A percentile compares a stretch with the other conserved stretches of the same genome.
Conservation (phyloP, 2,329 filamentous ascomycete species). For the Ceratocystis alfenasii region DNA sequence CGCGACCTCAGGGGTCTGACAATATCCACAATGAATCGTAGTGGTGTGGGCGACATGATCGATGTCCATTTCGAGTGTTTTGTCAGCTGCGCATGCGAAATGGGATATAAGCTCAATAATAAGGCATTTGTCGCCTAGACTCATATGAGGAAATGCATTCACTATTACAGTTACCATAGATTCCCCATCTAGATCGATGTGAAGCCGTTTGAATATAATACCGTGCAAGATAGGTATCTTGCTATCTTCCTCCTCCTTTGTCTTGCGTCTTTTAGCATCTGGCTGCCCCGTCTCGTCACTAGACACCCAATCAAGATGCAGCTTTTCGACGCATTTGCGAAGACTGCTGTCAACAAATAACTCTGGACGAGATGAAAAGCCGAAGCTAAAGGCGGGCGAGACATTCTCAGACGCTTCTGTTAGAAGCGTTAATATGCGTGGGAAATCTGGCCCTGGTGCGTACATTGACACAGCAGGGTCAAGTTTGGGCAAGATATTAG, state of each 20-base stretch:
- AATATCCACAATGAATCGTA: slow-evolving; percentile 16
- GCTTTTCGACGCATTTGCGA: slow-evolving; percentile 26
- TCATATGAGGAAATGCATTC: slow-evolving; percentile 34
- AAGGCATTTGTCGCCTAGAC: slow-evolving; percentile 40
- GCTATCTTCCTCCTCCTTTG: slow-evolving; percentile 13
- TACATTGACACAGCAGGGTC: slow-evolving; percentile 6
- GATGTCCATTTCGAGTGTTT: slow-evolving; percentile 30
- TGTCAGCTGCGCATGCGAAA: slow-evolving; percentile 44
- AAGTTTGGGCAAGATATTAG: slow-evolving; percentile 17
- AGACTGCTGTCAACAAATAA: slow-evolving; percentile 26
- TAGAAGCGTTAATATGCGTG: slow-evolving; percentile 7
- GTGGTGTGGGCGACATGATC: slow-evolving; percentile 1
- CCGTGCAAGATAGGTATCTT: slow-evolving; percentile 9
- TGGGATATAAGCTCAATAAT: slow-evolving; percentile 45
- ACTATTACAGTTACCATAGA: slow-evolving; percentile 27
- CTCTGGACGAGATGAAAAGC: slow-evolving; percentile 19
- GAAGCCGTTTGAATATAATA: slow-evolving; percentile 26
- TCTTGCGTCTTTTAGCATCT: slow-evolving; percentile 28
- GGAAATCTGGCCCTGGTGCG: slow-evolving; percentile 7
- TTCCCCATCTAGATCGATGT: slow-evolving; percentile 25
- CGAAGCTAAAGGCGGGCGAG: slow-evolving; percentile 8
- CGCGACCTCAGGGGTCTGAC: slow-evolving; percentile 17
- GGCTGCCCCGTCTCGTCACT: slow-evolving; percentile 23
- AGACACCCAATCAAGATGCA: slow-evolving; percentile 27
- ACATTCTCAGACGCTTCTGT: slow-evolving; percentile 16